Percentiles rank a stretch among this genome's conserved stretches.
These are phyloP conservation scores for Paraphaeosphaeria minitans DNA, from an alignment of 2,329 filamentous ascomycete species.

Conservation along the genomic window DNA sequence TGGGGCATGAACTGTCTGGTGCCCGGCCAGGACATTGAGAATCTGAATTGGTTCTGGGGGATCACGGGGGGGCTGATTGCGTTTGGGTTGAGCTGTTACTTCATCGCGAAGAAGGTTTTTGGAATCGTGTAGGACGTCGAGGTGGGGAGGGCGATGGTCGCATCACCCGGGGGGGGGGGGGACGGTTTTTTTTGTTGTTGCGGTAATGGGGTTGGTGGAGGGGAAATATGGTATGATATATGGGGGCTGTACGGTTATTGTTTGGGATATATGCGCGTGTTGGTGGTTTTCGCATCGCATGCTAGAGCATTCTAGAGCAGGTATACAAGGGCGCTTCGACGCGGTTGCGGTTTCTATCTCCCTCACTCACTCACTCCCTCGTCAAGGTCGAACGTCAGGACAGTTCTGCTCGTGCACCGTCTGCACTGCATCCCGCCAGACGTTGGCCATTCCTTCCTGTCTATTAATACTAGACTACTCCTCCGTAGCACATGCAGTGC, in stretches of 20 bases:
- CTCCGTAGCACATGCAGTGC: no score
- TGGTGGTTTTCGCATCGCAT: neutral
- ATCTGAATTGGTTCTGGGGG: constrained; percentile 58
- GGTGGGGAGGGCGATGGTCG: neutral
- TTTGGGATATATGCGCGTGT: neutral
- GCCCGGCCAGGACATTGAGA: constrained; percentile 84
- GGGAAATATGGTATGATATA: neutral
- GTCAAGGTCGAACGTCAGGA: no score
- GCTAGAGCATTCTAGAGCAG: no score
- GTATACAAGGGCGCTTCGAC: neutral
- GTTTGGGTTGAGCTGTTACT: constrained; percentile 81
- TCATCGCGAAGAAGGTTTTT: constrained; percentile 74
- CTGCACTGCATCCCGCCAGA: no score
- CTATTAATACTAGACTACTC: no score
- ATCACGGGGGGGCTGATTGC: constrained; percentile 74
- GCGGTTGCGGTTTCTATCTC: neutral
- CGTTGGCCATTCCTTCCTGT: no score
- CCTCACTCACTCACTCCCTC: no score
- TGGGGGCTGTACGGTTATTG: neutral
- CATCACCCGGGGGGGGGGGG: no score
- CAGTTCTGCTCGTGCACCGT: no score
- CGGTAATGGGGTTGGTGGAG: neutral
- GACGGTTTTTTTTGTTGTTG: no score
- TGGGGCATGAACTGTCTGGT: constrained; percentile 98
- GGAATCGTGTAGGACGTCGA: constrained; percentile 34